phyloP scores from a whole-genome alignment of 2,329 filamentous ascomycete species.

The Colletotrichum neosansevieriae region DNA sequence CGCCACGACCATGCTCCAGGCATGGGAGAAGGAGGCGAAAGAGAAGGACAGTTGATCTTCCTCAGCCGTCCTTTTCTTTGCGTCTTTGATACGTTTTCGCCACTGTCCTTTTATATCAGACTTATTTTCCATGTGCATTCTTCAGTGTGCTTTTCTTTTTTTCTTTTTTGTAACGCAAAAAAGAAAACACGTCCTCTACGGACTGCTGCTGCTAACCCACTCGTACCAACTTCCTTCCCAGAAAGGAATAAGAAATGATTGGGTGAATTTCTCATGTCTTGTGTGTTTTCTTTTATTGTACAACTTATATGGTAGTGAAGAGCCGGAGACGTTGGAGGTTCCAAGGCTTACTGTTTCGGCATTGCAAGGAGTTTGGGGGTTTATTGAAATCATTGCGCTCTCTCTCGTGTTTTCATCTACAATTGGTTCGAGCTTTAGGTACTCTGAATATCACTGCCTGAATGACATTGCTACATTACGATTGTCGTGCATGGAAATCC shows the following conservation, averaged over 20 bases:
- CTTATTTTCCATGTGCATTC: no score
- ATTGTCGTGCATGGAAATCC: no score
- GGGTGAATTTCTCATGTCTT: neutral
- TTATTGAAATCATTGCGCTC: neutral
- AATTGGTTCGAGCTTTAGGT: neutral
- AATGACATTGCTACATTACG: no score
- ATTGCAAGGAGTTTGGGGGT: conserved; percentile 38
- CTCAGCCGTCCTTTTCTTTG: neutral
- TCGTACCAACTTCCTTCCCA: no score
- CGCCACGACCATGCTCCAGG: conserved; percentile 61
- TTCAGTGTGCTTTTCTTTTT: no score
- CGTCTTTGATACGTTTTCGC: neutral
- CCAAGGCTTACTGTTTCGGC: conserved; percentile 6
- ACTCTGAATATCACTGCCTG: neutral
- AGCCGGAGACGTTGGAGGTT: neutral
- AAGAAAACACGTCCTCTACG: no score
- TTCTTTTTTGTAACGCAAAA: no score
- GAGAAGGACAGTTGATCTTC: conserved; percentile 19
- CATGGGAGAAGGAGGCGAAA: conserved; percentile 22
- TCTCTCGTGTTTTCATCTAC: neutral
- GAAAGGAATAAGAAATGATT: no score
- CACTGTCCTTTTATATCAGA: neutral
- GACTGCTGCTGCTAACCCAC: no score
- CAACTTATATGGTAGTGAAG: neutral
- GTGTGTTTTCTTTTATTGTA: neutral